Percentiles rank a stretch among this genome's conserved stretches.
Conservation (phyloP, 495 filamentous ascomycete species). For the Viridothelium virens region DNA sequence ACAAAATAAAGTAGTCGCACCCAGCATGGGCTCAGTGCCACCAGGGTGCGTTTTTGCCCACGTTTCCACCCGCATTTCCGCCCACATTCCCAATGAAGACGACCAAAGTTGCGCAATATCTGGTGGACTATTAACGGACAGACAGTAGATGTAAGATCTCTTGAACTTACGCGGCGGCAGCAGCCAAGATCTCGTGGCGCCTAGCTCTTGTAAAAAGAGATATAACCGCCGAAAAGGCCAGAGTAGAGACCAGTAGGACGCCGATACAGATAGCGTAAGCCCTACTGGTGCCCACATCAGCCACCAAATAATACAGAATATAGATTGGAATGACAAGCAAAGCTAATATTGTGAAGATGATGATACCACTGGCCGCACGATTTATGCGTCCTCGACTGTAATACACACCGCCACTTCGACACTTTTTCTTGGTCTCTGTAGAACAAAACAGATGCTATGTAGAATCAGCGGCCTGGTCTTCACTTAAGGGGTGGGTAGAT, state of each 20-base stretch:
- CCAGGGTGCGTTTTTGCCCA: too few relatives aligned
- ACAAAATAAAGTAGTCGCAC: too few relatives aligned
- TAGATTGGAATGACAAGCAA: conserved; percentile 29
- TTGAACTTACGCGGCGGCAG: conserved; percentile 31
- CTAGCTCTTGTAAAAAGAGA: conserved; percentile 31
- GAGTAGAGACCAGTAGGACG: conserved; percentile 30
- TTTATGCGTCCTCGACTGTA: conserved; percentile 20
- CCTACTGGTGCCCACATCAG: conserved; percentile 9
- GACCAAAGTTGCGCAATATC: conserved; percentile 24
- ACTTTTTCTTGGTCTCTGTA: conserved; percentile 13
- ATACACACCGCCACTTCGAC: conserved; percentile 6
- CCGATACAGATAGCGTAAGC: conserved; percentile 20
- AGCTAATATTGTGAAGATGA: conserved; percentile 22
- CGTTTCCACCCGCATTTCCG: too few relatives aligned
- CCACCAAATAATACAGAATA: conserved; percentile 22
- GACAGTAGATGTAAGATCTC: background rate
- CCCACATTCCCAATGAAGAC: conserved; percentile 23
- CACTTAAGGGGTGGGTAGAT: too few relatives aligned
- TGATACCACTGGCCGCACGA: conserved; percentile 18
- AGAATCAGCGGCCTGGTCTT: too few relatives aligned
- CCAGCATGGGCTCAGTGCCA: too few relatives aligned
- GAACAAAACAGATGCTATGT: conserved; percentile 23
- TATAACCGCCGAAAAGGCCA: conserved; percentile 29
- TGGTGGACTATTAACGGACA: conserved; percentile 3
- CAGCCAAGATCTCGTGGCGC: conserved; percentile 33